phyloP scores from a whole-genome alignment of 2,329 filamentous ascomycete species.

The Thielaviopsis euricoi region DNA sequence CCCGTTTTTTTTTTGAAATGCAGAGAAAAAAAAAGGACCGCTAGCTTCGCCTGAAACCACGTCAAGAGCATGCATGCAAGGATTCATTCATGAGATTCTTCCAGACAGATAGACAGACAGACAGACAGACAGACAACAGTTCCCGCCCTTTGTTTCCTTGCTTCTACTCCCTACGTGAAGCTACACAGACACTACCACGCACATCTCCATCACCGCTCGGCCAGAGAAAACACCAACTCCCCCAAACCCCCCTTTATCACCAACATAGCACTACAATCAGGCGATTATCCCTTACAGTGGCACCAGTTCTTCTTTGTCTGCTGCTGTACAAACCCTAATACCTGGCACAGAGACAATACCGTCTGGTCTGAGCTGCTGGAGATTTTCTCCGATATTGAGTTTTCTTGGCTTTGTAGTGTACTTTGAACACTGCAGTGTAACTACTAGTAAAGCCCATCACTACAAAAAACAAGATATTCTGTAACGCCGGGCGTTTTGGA shows the following conservation, averaged over 20 bases:
- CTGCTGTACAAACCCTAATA: background rate
- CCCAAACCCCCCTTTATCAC: background rate
- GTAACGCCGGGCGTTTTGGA: slow-evolving; percentile 7
- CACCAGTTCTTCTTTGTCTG: background rate
- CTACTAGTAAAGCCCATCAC: too few relatives aligned
- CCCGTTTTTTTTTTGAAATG: too few relatives aligned
- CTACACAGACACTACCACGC: too few relatives aligned
- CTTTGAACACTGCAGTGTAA: too few relatives aligned
- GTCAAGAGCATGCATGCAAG: background rate
- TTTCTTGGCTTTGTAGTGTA: background rate
- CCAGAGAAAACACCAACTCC: background rate
- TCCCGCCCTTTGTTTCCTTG: too few relatives aligned
- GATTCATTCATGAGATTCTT: too few relatives aligned
- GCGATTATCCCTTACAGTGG: background rate
- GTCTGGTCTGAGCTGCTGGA: background rate
- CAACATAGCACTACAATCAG: background rate
- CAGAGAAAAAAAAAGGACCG: background rate
- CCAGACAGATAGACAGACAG: too few relatives aligned
- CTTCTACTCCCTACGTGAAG: too few relatives aligned
- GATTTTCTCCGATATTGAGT: background rate
- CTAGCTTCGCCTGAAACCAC: background rate
- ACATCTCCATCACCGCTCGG: too few relatives aligned
- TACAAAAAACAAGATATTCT: too few relatives aligned
- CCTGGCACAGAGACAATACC: background rate
- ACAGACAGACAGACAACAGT: too few relatives aligned